Conservation (phyloP, 2,329 filamentous ascomycete genomes). For the Fusarium drepaniforme region DNA sequence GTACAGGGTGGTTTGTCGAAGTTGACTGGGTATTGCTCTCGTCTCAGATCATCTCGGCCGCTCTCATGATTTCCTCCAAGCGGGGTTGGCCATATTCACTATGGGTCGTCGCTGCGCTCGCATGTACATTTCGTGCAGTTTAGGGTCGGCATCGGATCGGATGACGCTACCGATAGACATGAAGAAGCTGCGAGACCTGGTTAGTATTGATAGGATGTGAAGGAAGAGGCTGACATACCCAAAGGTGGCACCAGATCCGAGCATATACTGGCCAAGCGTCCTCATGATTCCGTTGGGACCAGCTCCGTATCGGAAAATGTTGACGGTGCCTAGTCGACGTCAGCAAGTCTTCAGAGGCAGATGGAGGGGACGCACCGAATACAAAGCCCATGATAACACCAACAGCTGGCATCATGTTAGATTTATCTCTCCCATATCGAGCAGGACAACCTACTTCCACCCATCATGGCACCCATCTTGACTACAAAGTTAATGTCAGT, state of each 20-base stretch:
- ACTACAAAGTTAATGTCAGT: conserved; percentile 44
- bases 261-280: conserved; percentile 96
- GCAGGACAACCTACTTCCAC: conserved; percentile 81
- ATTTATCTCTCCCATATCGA: not conserved
- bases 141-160: conserved; percentile 86
- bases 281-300: conserved; percentile 94
- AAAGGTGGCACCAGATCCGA: conserved; percentile 93
- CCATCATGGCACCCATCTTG: conserved; percentile 99
- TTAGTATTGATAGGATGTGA: conserved; percentile 32
- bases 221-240: conserved; percentile 68
- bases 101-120: conserved; percentile 80
- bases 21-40: conserved; percentile 43
- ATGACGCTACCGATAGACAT: conserved; percentile 99
- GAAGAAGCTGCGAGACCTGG: conserved; percentile 75
- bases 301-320: conserved; percentile 94
- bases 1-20: conserved; percentile 42
- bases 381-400: conserved; percentile 98
- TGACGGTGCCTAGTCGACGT: conserved; percentile 78
- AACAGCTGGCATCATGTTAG: conserved; percentile 74
- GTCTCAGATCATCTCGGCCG: conserved; percentile 35
- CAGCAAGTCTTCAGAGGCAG: conserved; percentile 5
- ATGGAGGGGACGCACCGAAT: conserved; percentile 74
- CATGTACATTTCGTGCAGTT: conserved; percentile 80
- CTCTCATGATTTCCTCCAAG: conserved; percentile 50
- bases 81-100: conserved; percentile 62